Conservation (phyloP, 768 basidiomycete species). For the Trametes cinnabarina region DNA sequence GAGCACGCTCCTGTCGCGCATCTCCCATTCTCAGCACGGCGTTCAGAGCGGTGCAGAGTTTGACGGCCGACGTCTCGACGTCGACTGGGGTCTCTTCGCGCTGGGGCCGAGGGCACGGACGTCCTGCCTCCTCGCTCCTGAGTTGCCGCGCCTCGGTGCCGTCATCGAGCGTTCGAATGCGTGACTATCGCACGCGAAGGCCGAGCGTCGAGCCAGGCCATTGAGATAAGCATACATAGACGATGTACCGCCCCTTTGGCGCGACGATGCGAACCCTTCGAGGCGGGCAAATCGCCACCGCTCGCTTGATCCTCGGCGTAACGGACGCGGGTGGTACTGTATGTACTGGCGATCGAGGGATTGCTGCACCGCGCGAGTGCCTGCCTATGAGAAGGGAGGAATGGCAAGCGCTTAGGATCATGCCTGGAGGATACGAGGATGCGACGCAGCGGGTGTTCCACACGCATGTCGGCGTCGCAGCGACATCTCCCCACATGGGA, state of each 20-base stretch:
- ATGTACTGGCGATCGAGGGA: too few species aligned
- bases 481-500: too few species aligned
- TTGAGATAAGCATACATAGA: not conserved
- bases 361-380: too few species aligned
- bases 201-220: not conserved
- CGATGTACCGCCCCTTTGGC: not conserved
- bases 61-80: not conserved
- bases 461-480: too few species aligned
- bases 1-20: too few species aligned
- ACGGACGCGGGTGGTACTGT: too few species aligned
- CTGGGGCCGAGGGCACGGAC: too few species aligned
- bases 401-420: too few species aligned
- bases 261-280: not conserved
- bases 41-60: not conserved
- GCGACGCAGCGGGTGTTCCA: too few species aligned
- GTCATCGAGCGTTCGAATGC: not conserved
- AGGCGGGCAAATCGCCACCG: not conserved
- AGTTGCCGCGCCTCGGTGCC: not conserved
- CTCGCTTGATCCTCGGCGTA: slow-evolving; percentile 12
- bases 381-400: too few species aligned
- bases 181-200: not conserved
- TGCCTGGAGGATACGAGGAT: too few species aligned
- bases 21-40: too few species aligned
- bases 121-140: not conserved
- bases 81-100: not conserved